Conservation (phyloP, 441 rosid species). For the Pelargonium fulgidum region DNA sequence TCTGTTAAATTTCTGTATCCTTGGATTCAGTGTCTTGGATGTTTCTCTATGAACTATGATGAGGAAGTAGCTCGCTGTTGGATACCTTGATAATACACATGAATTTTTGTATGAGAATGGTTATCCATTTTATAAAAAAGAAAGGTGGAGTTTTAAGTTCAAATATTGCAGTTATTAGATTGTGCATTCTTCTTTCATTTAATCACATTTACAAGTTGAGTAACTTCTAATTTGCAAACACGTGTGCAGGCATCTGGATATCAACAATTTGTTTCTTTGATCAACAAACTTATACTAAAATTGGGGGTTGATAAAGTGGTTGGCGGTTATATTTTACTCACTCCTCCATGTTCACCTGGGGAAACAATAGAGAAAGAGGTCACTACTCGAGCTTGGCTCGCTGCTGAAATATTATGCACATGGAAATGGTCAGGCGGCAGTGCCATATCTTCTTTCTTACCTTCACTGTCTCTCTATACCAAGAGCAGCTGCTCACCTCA, state of each 20-base stretch:
- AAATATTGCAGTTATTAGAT: not conserved
- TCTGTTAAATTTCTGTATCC: not conserved
- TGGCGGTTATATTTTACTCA: constrained; percentile 24
- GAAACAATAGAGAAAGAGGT: constrained; percentile 27
- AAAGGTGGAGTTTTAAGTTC: not conserved
- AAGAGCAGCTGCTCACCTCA: constrained; percentile 31
- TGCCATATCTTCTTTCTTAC: constrained; percentile 64
- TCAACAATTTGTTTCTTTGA: constrained; percentile 54
- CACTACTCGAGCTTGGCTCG: constrained; percentile 75
- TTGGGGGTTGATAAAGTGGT: constrained; percentile 56
- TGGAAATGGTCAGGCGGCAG: constrained; percentile 96
- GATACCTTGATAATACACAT: too few species aligned
- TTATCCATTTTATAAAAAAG: not conserved
- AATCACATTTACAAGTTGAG: constrained; percentile 8
- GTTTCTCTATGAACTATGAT: not conserved
- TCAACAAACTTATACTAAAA: constrained; percentile 56
- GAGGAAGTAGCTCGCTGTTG: not conserved
- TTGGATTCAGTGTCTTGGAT: not conserved
- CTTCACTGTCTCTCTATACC: constrained; percentile 48
- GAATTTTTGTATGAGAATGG: too few species aligned
- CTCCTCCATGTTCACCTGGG: constrained; percentile 20
- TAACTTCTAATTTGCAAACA: constrained; percentile 16
- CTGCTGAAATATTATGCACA: constrained; percentile 78
- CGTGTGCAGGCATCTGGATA: constrained; percentile 51
- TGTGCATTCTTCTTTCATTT: constrained; percentile 7